Percentiles rank a stretch among this genome's conserved stretches.
phyloP scores from a whole-genome alignment of 2,329 filamentous ascomycete species.

The Cercospora berteroae region DNA sequence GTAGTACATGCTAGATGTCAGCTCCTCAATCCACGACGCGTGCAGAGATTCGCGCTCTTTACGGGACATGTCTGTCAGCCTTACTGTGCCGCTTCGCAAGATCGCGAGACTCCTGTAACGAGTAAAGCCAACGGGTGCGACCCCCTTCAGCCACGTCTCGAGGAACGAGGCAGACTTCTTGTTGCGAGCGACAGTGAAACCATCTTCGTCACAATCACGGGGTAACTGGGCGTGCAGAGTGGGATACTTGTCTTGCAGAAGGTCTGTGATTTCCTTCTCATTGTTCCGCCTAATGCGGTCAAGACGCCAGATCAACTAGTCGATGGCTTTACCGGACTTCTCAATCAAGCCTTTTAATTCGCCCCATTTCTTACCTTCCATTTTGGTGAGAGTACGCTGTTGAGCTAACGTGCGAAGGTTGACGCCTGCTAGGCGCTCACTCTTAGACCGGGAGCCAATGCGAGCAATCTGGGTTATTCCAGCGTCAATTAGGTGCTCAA shows the following conservation, averaged over 20 bases:
- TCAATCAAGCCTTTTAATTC: constrained; percentile 27
- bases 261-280: background rate
- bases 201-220: constrained; percentile 28
- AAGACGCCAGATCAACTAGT: constrained; percentile 16
- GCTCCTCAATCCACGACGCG: constrained; percentile 10
- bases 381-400: constrained; percentile 40
- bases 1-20: constrained; percentile 9
- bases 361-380: constrained; percentile 40
- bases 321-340: constrained; percentile 22
- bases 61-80: background rate
- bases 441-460: constrained; percentile 61
- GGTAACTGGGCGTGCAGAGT: constrained; percentile 28
- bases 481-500: constrained; percentile 58
- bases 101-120: background rate
- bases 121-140: background rate
- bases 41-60: constrained; percentile 16
- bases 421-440: constrained; percentile 48
- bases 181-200: constrained; percentile 6
- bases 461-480: constrained; percentile 58
- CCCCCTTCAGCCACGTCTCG: background rate
- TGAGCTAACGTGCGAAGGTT: constrained; percentile 49
- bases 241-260: constrained; percentile 22
- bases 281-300: background rate
- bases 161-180: background rate
- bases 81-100: background rate